phyloP scores from a whole-genome alignment of 176 grass and related monocot genomes.

The Dendrocalamus sinicus region DNA sequence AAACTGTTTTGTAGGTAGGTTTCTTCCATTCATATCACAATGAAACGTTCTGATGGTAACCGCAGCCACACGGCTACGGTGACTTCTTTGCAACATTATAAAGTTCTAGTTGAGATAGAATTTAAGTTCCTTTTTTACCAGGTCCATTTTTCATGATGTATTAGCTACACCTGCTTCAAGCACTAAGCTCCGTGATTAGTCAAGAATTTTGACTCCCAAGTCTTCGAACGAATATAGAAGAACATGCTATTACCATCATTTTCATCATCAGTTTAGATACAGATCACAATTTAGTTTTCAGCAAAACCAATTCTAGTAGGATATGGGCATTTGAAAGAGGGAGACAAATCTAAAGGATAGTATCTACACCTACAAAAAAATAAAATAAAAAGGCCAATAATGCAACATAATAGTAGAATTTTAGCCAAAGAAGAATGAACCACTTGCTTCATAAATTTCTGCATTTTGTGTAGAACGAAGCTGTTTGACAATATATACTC shows the following conservation, averaged over 20 bases:
- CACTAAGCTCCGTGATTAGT: neutral
- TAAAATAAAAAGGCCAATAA: neutral
- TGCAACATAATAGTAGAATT: neutral
- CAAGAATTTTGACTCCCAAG: neutral
- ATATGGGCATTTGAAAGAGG: neutral
- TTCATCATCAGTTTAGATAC: neutral
- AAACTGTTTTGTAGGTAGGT: neutral
- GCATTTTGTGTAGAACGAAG: neutral
- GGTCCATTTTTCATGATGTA: neutral
- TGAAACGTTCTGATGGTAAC: neutral
- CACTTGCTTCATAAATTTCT: conserved; percentile 6
- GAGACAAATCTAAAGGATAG: neutral
- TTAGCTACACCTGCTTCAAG: neutral
- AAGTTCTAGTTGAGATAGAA: neutral
- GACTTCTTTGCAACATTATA: neutral
- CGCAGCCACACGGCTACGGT: neutral
- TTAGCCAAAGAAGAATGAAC: conserved; percentile 3
- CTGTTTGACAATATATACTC: conserved; percentile 4
- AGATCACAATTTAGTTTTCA: neutral
- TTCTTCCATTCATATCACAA: neutral
- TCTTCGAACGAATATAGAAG: neutral
- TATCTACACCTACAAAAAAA: neutral
- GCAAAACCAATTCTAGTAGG: neutral
- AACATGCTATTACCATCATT: neutral
- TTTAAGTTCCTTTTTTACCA: neutral